Evolutionary conservation across 257 asterid species (phyloP), one percentile per base, ranked within the genome.

Genomic region (Verbena officinalis): DNA sequence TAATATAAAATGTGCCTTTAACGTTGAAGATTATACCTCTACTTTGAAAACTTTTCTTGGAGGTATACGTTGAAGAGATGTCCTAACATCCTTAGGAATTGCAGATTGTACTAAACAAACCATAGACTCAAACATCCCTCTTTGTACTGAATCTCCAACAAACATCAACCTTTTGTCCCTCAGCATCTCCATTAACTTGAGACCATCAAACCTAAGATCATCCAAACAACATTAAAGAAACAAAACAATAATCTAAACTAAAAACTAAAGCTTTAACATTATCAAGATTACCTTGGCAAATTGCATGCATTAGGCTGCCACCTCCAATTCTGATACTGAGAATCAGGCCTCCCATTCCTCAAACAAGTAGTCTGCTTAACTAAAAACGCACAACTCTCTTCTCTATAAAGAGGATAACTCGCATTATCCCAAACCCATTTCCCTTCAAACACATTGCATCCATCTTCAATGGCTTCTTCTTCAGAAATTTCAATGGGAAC

Each of bases 61-160:
- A 55, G 97, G 95, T 23, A 87, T 73, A 67, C 96, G 75, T 60
- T 59, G 27, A 9, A 90, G 80, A 40, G 96, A 77, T 70, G 65
- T 85, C 55, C 34, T 79, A 20, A 83, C 83, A 55, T 70, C 62
- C 7, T 69, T 62, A 6, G 88, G 85, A 53, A 87, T 71, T 1
- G 80, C 84, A 44, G 95, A 85, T 9, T 87, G 85, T 12, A 90
- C 81, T 33, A 93, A 70, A 73, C 99, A 90, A 12, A 93, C 84
- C 94, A 93, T 84, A 14, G 99, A 93, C 75, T 93, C 97, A 21
- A 87, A 93, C 97, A 87, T 87, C 66, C 96, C 88, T 76, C 99
- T 84, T 43, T 93, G 96, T 65, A 90, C 81, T 1, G 99, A 90
- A 62, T 93, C 97, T 59, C 97, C 99, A 1, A 93, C 73, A 51